Percentiles rank a stretch among this genome's conserved stretches.
Evolutionary conservation across 1,284 basidiomycete genomes (phyloP).

Genomic region (Ganoderma lucidum): DNA sequence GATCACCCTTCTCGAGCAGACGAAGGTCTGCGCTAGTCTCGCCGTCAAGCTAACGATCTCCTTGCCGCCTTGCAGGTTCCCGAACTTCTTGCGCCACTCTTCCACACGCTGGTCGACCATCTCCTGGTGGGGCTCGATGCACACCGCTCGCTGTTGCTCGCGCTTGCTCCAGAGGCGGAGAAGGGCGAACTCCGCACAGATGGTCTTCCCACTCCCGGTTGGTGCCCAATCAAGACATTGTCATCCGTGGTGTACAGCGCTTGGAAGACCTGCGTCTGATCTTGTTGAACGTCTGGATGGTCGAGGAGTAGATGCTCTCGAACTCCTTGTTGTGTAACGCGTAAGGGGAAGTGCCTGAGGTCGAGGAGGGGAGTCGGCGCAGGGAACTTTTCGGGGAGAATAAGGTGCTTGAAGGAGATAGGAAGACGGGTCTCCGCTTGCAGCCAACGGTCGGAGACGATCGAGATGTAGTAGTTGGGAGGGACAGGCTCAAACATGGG

Average conservation of each 20-base stretch:
- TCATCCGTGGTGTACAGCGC: constrained; percentile 96
- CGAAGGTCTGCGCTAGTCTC: constrained; percentile 96
- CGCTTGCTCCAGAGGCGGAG: constrained; percentile 91
- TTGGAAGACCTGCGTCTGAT: constrained; percentile 99
- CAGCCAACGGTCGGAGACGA: constrained; percentile 96
- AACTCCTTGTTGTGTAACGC: constrained; percentile 94
- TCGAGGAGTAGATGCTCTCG: constrained; percentile 83
- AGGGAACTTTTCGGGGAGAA: constrained; percentile 97
- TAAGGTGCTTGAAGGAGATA: constrained; percentile 97
- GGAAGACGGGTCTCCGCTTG: constrained; percentile 95
- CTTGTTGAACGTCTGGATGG: constrained; percentile 93
- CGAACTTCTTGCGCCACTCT: constrained; percentile 93
- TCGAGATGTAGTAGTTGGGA: constrained; percentile 97
- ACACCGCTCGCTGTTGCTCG: constrained; percentile 89
- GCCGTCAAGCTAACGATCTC: constrained; percentile 94
- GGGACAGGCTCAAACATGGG: constrained; percentile 98
- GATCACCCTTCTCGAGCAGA: constrained; percentile 89
- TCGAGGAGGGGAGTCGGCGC: constrained; percentile 93
- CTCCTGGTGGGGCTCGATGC: constrained; percentile 96
- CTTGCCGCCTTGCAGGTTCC: constrained; percentile 85
- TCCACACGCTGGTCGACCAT: constrained; percentile 93
- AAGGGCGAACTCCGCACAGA: constrained; percentile 96
- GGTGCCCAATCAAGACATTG: constrained; percentile 97
- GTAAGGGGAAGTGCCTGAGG: constrained; percentile 88
- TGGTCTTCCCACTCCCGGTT: constrained; percentile 96